phyloP scores from a whole-genome alignment of 179 eudicot species.

The Silene vulgaris region DNA sequence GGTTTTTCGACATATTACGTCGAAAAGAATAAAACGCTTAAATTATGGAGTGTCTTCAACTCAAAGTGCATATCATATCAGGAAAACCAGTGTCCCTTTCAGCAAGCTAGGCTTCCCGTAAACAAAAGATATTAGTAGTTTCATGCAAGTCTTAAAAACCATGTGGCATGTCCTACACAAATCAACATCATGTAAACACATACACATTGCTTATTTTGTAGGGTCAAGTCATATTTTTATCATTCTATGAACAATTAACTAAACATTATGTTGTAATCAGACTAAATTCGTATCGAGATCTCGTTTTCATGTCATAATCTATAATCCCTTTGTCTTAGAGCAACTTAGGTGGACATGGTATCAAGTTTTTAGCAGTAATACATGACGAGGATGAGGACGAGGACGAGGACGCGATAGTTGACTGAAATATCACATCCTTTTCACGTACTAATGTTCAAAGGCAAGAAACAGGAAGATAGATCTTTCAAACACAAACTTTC shows the following conservation, averaged over 20 bases:
- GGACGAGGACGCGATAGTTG: not conserved
- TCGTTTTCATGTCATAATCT: conserved; percentile 22
- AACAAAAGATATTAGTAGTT: conserved; percentile 27
- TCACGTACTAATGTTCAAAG: conserved; percentile 16
- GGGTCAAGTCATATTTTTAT: conserved; percentile 8
- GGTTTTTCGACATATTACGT: conserved; percentile 29
- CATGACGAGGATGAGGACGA: not conserved
- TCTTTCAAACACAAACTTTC: not conserved
- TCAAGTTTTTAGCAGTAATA: not conserved
- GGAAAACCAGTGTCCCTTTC: conserved; percentile 34
- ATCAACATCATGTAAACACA: conserved; percentile 21
- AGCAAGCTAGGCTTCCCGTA: conserved; percentile 29
- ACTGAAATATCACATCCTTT: conserved; percentile 21
- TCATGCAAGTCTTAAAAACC: conserved; percentile 34
- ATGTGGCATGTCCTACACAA: conserved; percentile 31
- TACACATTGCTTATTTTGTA: conserved; percentile 24
- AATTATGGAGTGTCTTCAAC: conserved; percentile 57
- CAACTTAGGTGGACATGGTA: conserved; percentile 21
- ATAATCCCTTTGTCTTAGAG: conserved; percentile 32
- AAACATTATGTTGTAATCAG: not conserved
- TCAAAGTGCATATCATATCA: conserved; percentile 38
- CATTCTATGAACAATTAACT: not conserved
- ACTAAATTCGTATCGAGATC: conserved; percentile 6
- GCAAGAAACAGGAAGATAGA: not conserved
- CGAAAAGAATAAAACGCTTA: conserved; percentile 19